These are phyloP conservation scores for Bipolaris cookei DNA, from an alignment of 2,329 filamentous ascomycete genomes.

Conservation along the genomic window DNA sequence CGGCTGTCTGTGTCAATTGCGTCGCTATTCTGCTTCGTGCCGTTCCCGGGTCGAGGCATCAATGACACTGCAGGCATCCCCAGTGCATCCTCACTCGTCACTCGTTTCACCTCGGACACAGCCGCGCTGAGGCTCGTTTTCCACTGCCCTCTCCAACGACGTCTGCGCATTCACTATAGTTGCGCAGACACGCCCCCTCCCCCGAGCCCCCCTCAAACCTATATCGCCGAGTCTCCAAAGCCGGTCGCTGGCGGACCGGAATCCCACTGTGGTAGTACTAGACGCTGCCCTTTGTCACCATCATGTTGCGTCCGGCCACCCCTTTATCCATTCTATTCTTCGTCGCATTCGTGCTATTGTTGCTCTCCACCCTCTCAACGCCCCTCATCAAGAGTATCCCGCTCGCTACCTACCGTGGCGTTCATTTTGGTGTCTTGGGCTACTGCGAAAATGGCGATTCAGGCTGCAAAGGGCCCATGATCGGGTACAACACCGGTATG, in stretches of 20 bases:
- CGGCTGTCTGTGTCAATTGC: slow-evolving; percentile 19
- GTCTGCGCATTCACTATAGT: slow-evolving; percentile 9
- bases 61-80: slow-evolving; percentile 40
- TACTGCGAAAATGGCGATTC: slow-evolving; percentile 67
- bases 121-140: slow-evolving; percentile 36
- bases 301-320: slow-evolving; percentile 89
- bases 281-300: slow-evolving; percentile 47
- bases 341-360: slow-evolving; percentile 80
- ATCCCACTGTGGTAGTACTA: slow-evolving; percentile 21
- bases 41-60: slow-evolving; percentile 22
- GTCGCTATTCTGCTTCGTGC: slow-evolving; percentile 10
- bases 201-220: slow-evolving; percentile 21
- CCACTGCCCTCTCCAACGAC: slow-evolving; percentile 20
- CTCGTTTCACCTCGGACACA: slow-evolving; percentile 37
- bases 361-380: slow-evolving; percentile 88
- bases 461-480: slow-evolving; percentile 72
- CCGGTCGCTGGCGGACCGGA: slow-evolving; percentile 41
- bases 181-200: slow-evolving; percentile 18
- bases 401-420: slow-evolving; percentile 75
- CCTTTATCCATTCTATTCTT: slow-evolving; percentile 86
- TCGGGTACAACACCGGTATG: slow-evolving; percentile 87
- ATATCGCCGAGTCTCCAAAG: slow-evolving; percentile 30
- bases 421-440: slow-evolving; percentile 91
- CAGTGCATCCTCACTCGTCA: slow-evolving; percentile 34
- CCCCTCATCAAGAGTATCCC: slow-evolving; percentile 87